Evolutionary conservation across 2,329 filamentous ascomycete species (phyloP).

Genomic region (Paecilomyces variotii): DNA sequence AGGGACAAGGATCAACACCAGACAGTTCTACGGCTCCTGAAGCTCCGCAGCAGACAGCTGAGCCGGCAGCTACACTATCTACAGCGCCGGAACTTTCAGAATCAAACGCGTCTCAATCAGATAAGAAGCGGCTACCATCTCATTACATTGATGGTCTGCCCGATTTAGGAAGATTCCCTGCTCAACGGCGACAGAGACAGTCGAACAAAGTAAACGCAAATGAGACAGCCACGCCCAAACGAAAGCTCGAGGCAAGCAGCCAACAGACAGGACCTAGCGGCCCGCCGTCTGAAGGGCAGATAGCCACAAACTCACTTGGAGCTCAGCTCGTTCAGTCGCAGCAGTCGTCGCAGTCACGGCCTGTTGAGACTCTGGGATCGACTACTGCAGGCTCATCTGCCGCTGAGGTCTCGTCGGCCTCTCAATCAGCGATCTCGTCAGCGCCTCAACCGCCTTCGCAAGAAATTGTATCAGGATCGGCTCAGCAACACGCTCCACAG

Average conservation of each 20-base stretch:
- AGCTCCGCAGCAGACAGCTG: not conserved
- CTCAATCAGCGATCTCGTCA: not conserved
- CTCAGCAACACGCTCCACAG: not conserved
- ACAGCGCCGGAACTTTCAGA: not conserved
- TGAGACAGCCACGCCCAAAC: not conserved
- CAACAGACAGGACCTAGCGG: not conserved
- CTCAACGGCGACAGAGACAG: conserved; percentile 11
- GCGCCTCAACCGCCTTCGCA: not conserved
- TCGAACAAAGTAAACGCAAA: not conserved
- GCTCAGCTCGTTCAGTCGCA: not conserved
- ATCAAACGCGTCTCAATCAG: not conserved
- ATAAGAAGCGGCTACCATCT: not conserved
- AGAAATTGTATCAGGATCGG: not conserved
- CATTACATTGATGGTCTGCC: conserved; percentile 8
- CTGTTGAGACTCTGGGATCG: not conserved
- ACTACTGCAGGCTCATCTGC: not conserved
- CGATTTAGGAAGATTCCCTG: conserved; percentile 20
- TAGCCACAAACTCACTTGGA: not conserved
- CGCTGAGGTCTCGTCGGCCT: not conserved
- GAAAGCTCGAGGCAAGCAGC: not conserved
- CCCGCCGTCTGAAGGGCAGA: not conserved
- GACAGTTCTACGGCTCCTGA: not conserved
- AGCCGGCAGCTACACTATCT: not conserved
- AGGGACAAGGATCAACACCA: not conserved
- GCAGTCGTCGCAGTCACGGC: not conserved